phyloP scores from a whole-genome alignment of 2,329 filamentous ascomycete species.

The Microsporum canis region DNA sequence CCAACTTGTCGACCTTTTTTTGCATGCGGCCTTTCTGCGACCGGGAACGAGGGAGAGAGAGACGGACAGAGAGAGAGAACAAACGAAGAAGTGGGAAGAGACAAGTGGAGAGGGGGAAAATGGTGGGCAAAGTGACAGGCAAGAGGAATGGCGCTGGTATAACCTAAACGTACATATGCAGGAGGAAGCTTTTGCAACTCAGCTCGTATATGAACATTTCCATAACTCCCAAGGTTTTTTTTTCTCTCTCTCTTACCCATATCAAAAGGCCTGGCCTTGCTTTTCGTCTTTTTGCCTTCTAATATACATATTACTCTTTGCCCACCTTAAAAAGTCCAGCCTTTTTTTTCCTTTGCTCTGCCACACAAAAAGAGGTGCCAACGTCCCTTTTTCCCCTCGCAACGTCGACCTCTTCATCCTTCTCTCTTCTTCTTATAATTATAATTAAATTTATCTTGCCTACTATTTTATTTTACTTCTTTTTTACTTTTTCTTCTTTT shows the following conservation, averaged over 20 bases:
- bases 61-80: not conserved
- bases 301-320: not conserved
- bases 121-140: not conserved
- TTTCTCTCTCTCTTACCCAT: not conserved
- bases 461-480: conserved; percentile 1
- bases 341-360: not conserved
- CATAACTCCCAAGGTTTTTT: not conserved
- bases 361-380: conserved; percentile 1
- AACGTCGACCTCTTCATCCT: not conserved
- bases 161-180: conserved; percentile 5
- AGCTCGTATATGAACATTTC: not conserved
- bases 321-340: not conserved
- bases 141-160: not conserved
- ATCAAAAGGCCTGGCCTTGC: not conserved
- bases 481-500: conserved; percentile 8
- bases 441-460: conserved; percentile 2
- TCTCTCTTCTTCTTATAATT: conserved; percentile 5
- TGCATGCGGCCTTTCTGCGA: not conserved
- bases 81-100: not conserved
- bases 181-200: conserved; percentile 5
- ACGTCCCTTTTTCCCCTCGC: not conserved
- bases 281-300: not conserved
- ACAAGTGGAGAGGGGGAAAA: not conserved
- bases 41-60: not conserved
- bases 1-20: not conserved